A percentile compares a stretch with the other conserved stretches of the same genome.
phyloP scores from a whole-genome alignment of 1,284 basidiomycete genomes.

The Sphagnurus paluster region DNA sequence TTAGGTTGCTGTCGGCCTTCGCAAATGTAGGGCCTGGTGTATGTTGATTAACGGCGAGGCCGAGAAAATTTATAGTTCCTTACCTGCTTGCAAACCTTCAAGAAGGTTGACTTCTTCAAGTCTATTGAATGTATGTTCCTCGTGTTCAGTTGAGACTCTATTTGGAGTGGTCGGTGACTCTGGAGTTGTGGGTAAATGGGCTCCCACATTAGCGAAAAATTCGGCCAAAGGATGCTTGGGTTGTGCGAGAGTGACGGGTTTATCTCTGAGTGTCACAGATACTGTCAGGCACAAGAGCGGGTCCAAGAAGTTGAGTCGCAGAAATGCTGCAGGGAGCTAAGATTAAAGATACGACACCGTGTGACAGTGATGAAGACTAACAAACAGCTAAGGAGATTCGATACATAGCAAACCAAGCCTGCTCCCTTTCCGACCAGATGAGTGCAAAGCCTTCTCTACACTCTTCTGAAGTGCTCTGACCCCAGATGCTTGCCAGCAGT shows the following conservation, averaged over 20 bases:
- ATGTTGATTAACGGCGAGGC: constrained; percentile 4
- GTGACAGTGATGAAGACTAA: constrained; percentile 28
- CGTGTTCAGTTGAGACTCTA: constrained; percentile 24
- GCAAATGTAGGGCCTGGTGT: constrained; percentile 48
- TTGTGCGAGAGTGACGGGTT: constrained; percentile 52
- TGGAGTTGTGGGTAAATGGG: constrained; percentile 25
- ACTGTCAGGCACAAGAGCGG: constrained; percentile 81
- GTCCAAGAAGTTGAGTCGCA: constrained; percentile 67
- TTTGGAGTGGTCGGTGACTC: constrained; percentile 28
- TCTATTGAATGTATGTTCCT: constrained; percentile 43
- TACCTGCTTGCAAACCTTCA: constrained; percentile 57
- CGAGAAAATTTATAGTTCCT: background rate
- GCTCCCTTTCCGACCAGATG: constrained; percentile 57
- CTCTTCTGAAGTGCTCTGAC: constrained; percentile 47
- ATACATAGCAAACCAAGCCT: constrained; percentile 77
- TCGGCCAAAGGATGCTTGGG: constrained; percentile 52
- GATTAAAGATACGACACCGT: constrained; percentile 6
- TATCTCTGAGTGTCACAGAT: constrained; percentile 78
- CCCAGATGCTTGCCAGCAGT: constrained; percentile 73
- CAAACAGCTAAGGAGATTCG: constrained; percentile 72
- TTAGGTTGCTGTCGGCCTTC: constrained; percentile 31
- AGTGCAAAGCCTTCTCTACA: constrained; percentile 60
- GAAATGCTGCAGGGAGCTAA: constrained; percentile 52
- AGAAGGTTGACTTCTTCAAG: constrained; percentile 83
- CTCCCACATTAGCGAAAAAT: constrained; percentile 43